Conservation (phyloP, 1,139 yeast species). For the Lodderomyces pseudojiufengensis region DNA sequence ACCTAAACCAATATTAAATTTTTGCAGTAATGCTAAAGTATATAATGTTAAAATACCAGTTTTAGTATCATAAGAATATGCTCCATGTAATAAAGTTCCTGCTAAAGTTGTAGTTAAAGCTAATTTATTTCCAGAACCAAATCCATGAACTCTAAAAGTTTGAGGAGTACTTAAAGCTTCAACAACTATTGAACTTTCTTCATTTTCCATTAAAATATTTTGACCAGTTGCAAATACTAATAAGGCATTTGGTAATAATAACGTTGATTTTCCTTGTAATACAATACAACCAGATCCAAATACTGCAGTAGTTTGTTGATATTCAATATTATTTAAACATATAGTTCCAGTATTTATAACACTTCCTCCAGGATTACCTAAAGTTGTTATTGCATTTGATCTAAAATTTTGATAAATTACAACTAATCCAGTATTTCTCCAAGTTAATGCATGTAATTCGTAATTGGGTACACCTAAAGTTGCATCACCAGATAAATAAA, state of each 20-base stretch:
- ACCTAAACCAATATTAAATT: slow-evolving; percentile 3
- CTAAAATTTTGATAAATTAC: slow-evolving; percentile 21
- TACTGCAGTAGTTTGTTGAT: slow-evolving; percentile 23
- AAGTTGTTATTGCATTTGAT: slow-evolving; percentile 17
- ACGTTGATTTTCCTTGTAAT: slow-evolving; percentile 18
- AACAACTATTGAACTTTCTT: not conserved
- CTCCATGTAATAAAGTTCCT: slow-evolving; percentile 1
- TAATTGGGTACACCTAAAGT: slow-evolving; percentile 17
- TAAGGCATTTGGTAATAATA: slow-evolving; percentile 16
- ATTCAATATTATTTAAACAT: slow-evolving; percentile 25
- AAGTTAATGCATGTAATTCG: slow-evolving; percentile 19
- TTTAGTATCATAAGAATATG: slow-evolving; percentile 13
- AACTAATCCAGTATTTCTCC: slow-evolving; percentile 27
- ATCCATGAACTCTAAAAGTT: slow-evolving; percentile 28
- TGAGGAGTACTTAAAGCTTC: slow-evolving; percentile 9
- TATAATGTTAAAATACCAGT: slow-evolving; percentile 23
- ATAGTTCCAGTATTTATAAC: slow-evolving; percentile 29
- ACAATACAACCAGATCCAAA: slow-evolving; percentile 28
- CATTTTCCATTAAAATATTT: slow-evolving; percentile 1
- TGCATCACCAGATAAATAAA: slow-evolving; percentile 26
- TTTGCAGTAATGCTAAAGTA: slow-evolving; percentile 1
- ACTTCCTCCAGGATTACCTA: slow-evolving; percentile 19
- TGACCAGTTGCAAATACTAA: not conserved
- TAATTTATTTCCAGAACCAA: slow-evolving; percentile 17
- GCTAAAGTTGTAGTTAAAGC: slow-evolving; percentile 6